Evolutionary conservation across 257 asterid genomes (phyloP).

Genomic region (Solanum virginianum): DNA sequence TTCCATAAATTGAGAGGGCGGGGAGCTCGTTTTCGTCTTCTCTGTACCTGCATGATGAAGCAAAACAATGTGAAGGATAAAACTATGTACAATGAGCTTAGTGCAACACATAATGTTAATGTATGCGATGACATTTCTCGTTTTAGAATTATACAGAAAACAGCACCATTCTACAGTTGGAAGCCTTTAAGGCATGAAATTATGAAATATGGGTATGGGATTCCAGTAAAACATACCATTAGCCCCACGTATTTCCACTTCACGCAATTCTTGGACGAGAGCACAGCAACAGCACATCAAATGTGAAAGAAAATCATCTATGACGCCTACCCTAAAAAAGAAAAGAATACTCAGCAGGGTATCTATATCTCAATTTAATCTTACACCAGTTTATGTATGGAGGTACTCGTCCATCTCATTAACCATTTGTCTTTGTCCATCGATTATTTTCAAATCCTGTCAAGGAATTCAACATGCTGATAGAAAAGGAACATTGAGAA

Average conservation of each 20-base stretch:
- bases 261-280: constrained; percentile 84
- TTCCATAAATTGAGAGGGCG: constrained; percentile 67
- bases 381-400: neutral
- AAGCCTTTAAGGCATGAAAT: neutral
- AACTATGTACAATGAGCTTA: neutral
- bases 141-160: neutral
- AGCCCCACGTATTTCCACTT: constrained; percentile 55
- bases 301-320: constrained; percentile 83
- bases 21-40: constrained; percentile 43
- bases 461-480: neutral
- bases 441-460: neutral
- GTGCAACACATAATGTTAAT: neutral
- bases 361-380: neutral
- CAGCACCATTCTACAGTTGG: neutral
- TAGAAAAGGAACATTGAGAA: neutral
- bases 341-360: neutral
- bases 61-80: neutral
- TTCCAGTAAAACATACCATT: constrained; percentile 26
- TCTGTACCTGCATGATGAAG: constrained; percentile 29
- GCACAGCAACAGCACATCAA: constrained; percentile 92
- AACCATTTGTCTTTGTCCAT: neutral
- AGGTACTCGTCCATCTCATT: neutral
- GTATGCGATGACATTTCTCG: neutral
- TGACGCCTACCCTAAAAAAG: constrained; percentile 52
- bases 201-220: neutral